Conservation (phyloP, 1,284 basidiomycete species). For the Ceratobasidium theobromae region DNA sequence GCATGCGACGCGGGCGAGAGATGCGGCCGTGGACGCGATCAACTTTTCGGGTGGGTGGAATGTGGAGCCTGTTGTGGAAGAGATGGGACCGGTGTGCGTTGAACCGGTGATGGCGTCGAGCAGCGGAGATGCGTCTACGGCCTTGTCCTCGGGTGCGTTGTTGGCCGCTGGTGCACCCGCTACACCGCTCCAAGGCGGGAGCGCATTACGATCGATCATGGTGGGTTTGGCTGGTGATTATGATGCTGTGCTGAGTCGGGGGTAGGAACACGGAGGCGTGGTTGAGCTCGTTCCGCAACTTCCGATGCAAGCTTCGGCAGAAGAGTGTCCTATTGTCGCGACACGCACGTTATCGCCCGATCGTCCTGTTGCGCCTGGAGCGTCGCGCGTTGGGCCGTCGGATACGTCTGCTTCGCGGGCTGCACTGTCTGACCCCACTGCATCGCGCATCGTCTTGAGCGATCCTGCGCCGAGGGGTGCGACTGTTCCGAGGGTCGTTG, state of each 20-base stretch:
- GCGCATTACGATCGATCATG: conserved; percentile 19
- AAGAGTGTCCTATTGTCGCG: conserved; percentile 15
- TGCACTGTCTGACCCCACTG: background rate
- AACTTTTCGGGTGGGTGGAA: conserved; percentile 14
- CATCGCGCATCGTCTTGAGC: background rate
- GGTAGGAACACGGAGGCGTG: conserved; percentile 25
- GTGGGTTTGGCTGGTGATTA: background rate
- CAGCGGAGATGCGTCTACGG: conserved; percentile 10
- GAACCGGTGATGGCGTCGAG: conserved; percentile 4
- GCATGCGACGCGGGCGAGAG: conserved; percentile 8
- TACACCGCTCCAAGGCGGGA: conserved; percentile 11
- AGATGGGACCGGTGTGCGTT: background rate
- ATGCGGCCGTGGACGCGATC: conserved; percentile 26
- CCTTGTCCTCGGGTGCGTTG: background rate
- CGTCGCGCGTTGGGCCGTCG: background rate
- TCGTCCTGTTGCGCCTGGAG: no score
- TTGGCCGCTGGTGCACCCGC: conserved; percentile 8
- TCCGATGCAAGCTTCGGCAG: conserved; percentile 5
- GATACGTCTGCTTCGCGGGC: conserved; percentile 7
- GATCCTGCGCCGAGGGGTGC: background rate
- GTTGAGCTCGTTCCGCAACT: conserved; percentile 21
- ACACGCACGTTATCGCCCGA: conserved; percentile 21
- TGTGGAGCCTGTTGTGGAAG: background rate
- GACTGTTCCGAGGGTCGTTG: background rate
- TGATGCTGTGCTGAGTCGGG: background rate